Conservation (phyloP, 2,329 filamentous ascomycete genomes). For the Emmonsia crescens region DNA sequence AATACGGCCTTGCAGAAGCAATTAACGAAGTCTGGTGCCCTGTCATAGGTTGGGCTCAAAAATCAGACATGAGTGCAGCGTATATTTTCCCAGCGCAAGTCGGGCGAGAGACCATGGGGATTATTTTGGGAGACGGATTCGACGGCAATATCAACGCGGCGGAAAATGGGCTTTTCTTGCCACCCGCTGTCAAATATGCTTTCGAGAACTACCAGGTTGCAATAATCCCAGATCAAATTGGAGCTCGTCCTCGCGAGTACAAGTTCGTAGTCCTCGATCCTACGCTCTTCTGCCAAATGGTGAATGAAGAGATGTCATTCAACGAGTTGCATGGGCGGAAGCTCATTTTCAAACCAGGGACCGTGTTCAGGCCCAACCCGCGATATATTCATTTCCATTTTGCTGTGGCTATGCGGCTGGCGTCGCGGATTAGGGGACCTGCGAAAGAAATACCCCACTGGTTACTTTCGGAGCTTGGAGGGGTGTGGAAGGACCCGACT, state of each 20-base stretch:
- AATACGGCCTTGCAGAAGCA: not conserved
- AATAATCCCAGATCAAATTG: not conserved
- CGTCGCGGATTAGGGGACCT: not conserved
- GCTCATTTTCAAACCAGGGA: not conserved
- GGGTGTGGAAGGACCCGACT: not conserved
- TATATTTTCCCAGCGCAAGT: not conserved
- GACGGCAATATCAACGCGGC: not conserved
- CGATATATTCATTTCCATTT: not conserved
- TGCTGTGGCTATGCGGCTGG: not conserved
- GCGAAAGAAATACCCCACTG: not conserved
- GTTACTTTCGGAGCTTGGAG: not conserved
- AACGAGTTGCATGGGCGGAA: not conserved
- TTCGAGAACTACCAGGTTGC: constrained; percentile 5
- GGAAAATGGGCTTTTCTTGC: not conserved
- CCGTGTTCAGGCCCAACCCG: not conserved
- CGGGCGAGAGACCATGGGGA: not conserved
- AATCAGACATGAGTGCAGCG: not conserved
- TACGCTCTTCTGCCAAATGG: not conserved
- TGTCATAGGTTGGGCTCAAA: not conserved
- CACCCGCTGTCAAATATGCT: not conserved
- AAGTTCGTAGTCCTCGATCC: constrained; percentile 1
- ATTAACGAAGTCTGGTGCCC: not conserved
- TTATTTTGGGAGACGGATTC: not conserved
- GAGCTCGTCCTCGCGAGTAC: not conserved
- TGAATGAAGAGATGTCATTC: not conserved